phyloP scores from a whole-genome alignment of 73 alveolate genomes.

The Paramecium octaurelia region DNA sequence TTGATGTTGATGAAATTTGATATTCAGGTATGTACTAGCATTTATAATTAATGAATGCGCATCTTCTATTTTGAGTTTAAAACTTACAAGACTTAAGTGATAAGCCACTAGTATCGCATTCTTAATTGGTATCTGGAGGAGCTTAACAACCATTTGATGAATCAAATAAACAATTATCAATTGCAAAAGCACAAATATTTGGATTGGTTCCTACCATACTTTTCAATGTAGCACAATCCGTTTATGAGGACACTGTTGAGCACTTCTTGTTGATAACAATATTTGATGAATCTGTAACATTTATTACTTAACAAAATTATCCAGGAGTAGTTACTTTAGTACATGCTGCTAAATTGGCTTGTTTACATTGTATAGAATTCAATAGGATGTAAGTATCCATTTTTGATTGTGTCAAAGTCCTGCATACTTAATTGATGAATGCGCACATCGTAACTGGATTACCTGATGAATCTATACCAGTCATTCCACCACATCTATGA shows the following conservation, averaged over 20 bases:
- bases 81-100: neutral
- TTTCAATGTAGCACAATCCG: neutral
- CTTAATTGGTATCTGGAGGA: neutral
- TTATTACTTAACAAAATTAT: neutral
- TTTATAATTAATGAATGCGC: neutral
- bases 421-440: neutral
- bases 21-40: neutral
- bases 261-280: neutral
- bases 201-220: neutral
- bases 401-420: neutral
- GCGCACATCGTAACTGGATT: neutral
- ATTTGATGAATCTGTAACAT: neutral
- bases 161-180: neutral
- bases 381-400: neutral
- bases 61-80: neutral
- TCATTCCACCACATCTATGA: conserved; percentile 3
- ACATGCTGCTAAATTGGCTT: neutral
- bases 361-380: neutral
- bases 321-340: neutral
- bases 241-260: neutral
- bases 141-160: neutral
- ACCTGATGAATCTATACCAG: neutral
- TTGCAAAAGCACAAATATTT: neutral
- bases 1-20: neutral
- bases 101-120: neutral